Evolutionary conservation across 2,329 filamentous ascomycete genomes (phyloP), one percentile per base, ranked within the genome.

Genomic region (Colletotrichum sp.): DNA sequence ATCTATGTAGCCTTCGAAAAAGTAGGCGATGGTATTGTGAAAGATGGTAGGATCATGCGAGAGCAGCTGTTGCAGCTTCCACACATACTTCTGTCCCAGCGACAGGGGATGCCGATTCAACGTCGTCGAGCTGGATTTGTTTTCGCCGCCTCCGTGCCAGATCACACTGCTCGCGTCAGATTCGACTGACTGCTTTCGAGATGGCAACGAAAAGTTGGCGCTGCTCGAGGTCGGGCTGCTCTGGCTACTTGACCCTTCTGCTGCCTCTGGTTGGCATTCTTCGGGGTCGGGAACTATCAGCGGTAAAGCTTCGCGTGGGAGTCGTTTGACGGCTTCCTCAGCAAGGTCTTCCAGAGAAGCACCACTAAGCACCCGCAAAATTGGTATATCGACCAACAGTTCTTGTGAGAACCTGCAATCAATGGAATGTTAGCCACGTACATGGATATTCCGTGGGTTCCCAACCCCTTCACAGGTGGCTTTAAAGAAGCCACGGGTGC

Each of bases 321-420:
- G 61, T 60, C 61, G 70, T 32, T 39, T 34, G 24, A 52, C 70
- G 6, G 70, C 70, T 43, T 48, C 63, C n/a, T 67, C 70, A 1
- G 70, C 70, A 24, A 76, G n/a, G 34, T 79, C 79, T 7, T 66
- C 67, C 10, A 80, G 67, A 7, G 78, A 79, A 5, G 72, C 79
- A 13, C 84, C 85, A 13, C 84, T 81, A 3, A 89, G 78, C 57
- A 90, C 82, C 74, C 87, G 87, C n/a, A 89, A 79, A 0, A 89
- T 83, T 0, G 87, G 85, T 3, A 90, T 81, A 55, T 89, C 85
- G 2, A 86, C 79, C 3, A 83, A 77, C 0, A 89, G 65, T 64
- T 87, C 81, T 73, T 87, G 87, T 30, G 85, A 68, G 74, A 89
- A 88, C 88, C 88, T 72, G 7, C 4, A 2, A 21, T 63, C 8